Conservation (phyloP, 805 yeast species). For the Metschnikowia corniflorae region DNA sequence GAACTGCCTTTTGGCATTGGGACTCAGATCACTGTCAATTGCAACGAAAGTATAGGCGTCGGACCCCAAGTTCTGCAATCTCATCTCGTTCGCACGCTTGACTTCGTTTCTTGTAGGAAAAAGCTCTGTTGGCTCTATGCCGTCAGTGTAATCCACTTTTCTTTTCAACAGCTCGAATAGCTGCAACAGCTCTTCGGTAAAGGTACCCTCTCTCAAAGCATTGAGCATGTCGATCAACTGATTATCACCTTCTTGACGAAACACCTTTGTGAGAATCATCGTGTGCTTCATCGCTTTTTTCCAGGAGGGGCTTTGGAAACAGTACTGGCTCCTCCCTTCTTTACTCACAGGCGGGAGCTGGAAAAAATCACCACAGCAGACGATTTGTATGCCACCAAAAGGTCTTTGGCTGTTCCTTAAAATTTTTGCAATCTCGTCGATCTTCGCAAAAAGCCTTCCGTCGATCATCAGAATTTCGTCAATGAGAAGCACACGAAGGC, state of each 20-base stretch:
- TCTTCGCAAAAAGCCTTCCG: slow-evolving; percentile 60
- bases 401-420: slow-evolving; percentile 47
- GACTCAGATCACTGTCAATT: slow-evolving; percentile 51
- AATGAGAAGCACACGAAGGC: slow-evolving; percentile 56
- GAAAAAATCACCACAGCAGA: slow-evolving; percentile 78
- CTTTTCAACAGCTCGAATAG: slow-evolving; percentile 55
- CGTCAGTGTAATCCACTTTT: slow-evolving; percentile 48
- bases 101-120: slow-evolving; percentile 72
- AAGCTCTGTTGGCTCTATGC: slow-evolving; percentile 70
- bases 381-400: slow-evolving; percentile 77
- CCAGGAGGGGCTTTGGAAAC: slow-evolving; percentile 69
- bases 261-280: slow-evolving; percentile 59
- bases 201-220: slow-evolving; percentile 64
- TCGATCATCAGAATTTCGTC: slow-evolving; percentile 84
- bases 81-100: slow-evolving; percentile 54
- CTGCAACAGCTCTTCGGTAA: slow-evolving; percentile 43
- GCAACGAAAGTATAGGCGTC: slow-evolving; percentile 43
- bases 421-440: slow-evolving; percentile 55
- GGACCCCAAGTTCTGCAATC: slow-evolving; percentile 48
- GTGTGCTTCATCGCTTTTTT: slow-evolving; percentile 51
- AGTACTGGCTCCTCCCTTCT: slow-evolving; percentile 39
- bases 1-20: slow-evolving; percentile 38
- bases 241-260: slow-evolving; percentile 73
- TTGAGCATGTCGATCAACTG: slow-evolving; percentile 70
- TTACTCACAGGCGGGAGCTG: slow-evolving; percentile 73